phyloP scores from a whole-genome alignment of 768 basidiomycete genomes.

The Mrakia gelida region DNA sequence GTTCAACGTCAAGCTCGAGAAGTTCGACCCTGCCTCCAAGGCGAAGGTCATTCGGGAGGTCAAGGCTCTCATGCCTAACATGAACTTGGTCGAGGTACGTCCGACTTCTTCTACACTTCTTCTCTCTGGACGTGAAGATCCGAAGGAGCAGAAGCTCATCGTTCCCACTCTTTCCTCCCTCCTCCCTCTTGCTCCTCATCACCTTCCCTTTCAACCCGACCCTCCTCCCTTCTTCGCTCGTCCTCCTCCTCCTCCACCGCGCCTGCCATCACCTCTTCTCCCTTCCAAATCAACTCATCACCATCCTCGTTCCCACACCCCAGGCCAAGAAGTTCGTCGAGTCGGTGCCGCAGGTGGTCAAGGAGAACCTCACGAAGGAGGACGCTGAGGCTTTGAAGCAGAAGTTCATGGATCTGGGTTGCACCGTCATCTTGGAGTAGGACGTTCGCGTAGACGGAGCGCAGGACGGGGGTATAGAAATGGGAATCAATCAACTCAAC shows the following conservation, averaged over 20 bases:
- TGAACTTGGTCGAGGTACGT: slow-evolving; percentile 94
- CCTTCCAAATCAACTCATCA: neutral
- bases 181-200: neutral
- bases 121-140: too few relatives aligned
- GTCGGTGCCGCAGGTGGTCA: slow-evolving; percentile 82
- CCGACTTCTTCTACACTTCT: neutral
- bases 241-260: neutral
- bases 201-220: neutral
- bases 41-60: slow-evolving; percentile 97
- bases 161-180: neutral
- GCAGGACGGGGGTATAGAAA: neutral
- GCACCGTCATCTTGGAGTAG: slow-evolving; percentile 78
- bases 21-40: slow-evolving; percentile 85
- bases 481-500: neutral
- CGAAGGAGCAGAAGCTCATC: neutral
- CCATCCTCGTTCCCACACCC: neutral
- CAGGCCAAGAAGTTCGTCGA: slow-evolving; percentile 99
- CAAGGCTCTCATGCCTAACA: slow-evolving; percentile 88
- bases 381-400: slow-evolving; percentile 95
- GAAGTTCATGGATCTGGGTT: slow-evolving; percentile 84
- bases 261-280: neutral
- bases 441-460: slow-evolving; percentile 3
- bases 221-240: neutral
- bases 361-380: slow-evolving; percentile 92
- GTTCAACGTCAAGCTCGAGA: slow-evolving; percentile 91